Conservation (phyloP, 1,139 yeast genomes). For the Meyerozyma guilliermondii region DNA sequence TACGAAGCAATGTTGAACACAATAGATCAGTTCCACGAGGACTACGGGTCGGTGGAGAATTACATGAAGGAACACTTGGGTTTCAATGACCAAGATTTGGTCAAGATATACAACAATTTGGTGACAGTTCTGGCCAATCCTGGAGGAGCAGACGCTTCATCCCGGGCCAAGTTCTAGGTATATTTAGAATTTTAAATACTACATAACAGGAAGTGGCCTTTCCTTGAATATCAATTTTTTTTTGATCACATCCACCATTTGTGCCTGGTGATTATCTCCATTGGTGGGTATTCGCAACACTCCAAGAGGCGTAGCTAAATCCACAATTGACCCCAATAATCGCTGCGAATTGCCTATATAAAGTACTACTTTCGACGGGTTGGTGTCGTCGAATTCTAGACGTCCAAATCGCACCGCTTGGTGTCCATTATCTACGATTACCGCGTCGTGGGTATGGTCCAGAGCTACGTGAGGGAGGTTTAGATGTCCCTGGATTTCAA, state of each 20-base stretch:
- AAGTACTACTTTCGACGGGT: constrained; percentile 45
- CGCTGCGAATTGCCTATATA: constrained; percentile 66
- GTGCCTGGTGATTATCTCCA: constrained; percentile 10
- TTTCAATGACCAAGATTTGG: constrained; percentile 46
- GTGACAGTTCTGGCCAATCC: constrained; percentile 13
- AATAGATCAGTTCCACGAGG: constrained; percentile 41
- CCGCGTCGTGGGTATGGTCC: constrained; percentile 13
- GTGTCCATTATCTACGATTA: constrained; percentile 30
- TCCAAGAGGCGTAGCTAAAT: constrained; percentile 58
- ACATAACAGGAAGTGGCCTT: constrained; percentile 75
- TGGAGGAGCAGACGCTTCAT: not conserved
- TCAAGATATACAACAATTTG: constrained; percentile 41
- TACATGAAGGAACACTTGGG: constrained; percentile 48
- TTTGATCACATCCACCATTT: constrained; percentile 53
- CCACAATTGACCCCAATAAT: constrained; percentile 51
- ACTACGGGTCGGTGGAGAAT: constrained; percentile 51
- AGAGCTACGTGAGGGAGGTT: constrained; percentile 46
- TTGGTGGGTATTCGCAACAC: constrained; percentile 41
- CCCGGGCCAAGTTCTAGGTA: not conserved
- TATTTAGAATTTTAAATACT: constrained; percentile 6
- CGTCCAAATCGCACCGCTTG: constrained; percentile 57
- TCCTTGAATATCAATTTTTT: constrained; percentile 56
- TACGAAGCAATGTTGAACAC: constrained; percentile 73
- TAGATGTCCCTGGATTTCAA: constrained; percentile 72
- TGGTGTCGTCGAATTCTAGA: constrained; percentile 45